These are phyloP conservation scores for Insectozyma bohioensis DNA, from an alignment of 1,139 yeast species.

Conservation along the genomic window DNA sequence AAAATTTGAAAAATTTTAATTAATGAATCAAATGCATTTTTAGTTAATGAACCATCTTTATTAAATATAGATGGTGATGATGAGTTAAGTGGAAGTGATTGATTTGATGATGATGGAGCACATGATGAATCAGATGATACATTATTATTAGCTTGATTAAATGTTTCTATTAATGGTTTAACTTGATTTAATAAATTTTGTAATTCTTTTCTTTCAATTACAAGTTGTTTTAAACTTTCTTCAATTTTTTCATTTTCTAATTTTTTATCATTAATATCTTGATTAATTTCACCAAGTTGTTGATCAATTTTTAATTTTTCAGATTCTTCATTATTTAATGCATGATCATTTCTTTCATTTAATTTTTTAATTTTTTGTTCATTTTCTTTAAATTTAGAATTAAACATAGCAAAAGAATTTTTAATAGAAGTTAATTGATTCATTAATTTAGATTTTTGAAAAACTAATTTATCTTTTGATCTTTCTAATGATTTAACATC, in stretches of 20 bases:
- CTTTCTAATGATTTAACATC: constrained; percentile 36
- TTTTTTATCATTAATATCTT: constrained; percentile 13
- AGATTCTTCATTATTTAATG: constrained; percentile 19
- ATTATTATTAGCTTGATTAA: constrained; percentile 16
- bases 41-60: constrained; percentile 34
- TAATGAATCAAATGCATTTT: constrained; percentile 27
- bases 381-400: constrained; percentile 24
- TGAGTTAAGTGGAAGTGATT: neutral
- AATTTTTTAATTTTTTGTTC: constrained; percentile 24
- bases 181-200: constrained; percentile 18
- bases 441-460: constrained; percentile 32
- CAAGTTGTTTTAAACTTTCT: constrained; percentile 21
- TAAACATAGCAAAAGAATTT: constrained; percentile 17
- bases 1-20: constrained; percentile 24
- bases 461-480: constrained; percentile 25
- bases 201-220: constrained; percentile 30
- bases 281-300: constrained; percentile 15
- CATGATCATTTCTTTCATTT: constrained; percentile 24
- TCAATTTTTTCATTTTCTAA: constrained; percentile 26
- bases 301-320: constrained; percentile 22
- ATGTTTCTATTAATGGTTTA: constrained; percentile 29
- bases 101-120: neutral
- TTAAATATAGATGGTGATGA: constrained; percentile 22
- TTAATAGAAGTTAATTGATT: constrained; percentile 26
- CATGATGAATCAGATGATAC: constrained; percentile 7